phyloP scores from a whole-genome alignment of 257 asterid genomes.

The Linaria vulgaris region DNA sequence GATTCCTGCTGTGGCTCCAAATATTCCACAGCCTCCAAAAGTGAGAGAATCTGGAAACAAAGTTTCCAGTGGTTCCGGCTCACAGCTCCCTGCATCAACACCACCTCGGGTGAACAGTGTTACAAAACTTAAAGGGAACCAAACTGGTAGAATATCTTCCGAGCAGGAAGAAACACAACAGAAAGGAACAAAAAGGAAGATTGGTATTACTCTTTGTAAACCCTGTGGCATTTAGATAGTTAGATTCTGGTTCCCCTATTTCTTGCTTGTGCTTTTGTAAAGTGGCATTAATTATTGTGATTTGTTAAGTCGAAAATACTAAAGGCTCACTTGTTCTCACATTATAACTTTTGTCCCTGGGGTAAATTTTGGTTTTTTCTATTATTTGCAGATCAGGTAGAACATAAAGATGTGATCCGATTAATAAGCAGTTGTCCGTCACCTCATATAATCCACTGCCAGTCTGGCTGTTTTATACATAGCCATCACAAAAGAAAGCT shows the following conservation, averaged over 20 bases:
- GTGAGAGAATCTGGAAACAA: conserved; percentile 42
- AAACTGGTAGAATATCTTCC: conserved; percentile 28
- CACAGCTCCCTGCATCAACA: conserved; percentile 27
- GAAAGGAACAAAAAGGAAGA: conserved; percentile 45
- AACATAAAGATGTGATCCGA: conserved; percentile 47
- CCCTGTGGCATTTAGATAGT: conserved; percentile 7
- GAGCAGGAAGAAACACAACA: conserved; percentile 43
- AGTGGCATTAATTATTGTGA: conserved; percentile 16
- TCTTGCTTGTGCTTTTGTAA: conserved; percentile 14
- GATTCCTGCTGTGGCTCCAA: conserved; percentile 43
- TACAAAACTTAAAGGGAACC: conserved; percentile 40
- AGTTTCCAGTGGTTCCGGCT: conserved; percentile 30
- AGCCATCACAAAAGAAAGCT: conserved; percentile 77
- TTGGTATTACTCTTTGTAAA: conserved; percentile 42
- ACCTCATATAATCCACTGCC: conserved; percentile 40
- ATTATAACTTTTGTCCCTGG: background rate
- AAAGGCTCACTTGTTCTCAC: background rate
- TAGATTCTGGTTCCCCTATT: conserved; percentile 14
- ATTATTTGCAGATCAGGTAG: conserved; percentile 47
- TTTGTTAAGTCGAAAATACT: background rate
- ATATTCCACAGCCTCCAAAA: conserved; percentile 30
- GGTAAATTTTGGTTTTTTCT: background rate
- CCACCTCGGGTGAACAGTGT: conserved; percentile 28
- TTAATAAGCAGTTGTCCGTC: conserved; percentile 51
- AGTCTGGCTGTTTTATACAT: conserved; percentile 37